Conservation (phyloP, 495 filamentous ascomycete genomes). For the Podospora pseudopauciseta region DNA sequence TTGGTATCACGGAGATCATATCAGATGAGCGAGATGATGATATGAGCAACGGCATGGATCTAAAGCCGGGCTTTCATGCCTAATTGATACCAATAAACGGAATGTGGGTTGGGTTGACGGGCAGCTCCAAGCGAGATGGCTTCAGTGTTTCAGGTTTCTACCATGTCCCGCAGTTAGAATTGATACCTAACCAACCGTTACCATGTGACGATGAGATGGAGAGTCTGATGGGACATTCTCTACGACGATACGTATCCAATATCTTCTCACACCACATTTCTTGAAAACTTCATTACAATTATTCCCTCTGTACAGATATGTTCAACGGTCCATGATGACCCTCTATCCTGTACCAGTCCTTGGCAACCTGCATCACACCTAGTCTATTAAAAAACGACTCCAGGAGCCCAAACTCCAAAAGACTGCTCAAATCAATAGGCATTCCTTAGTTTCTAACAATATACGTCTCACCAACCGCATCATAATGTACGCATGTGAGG, state of each 20-base stretch:
- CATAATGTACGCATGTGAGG: background rate
- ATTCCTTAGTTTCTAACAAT: background rate
- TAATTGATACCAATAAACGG: too few relatives aligned
- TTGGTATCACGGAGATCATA: background rate
- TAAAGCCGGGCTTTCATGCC: background rate
- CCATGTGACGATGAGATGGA: background rate
- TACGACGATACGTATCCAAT: too few relatives aligned
- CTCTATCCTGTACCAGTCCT: too few relatives aligned
- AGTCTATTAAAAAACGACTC: background rate
- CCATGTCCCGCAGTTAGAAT: background rate
- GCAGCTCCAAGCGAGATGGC: constrained; percentile 5
- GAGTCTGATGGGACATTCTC: too few relatives aligned
- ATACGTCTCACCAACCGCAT: background rate
- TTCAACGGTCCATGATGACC: too few relatives aligned
- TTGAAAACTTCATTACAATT: too few relatives aligned
- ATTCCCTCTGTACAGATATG: too few relatives aligned
- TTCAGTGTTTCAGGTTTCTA: background rate
- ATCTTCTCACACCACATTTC: too few relatives aligned
- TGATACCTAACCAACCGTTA: background rate
- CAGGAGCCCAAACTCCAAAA: background rate
- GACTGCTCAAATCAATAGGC: background rate
- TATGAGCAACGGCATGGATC: background rate
- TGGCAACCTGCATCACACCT: background rate
- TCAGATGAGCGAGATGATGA: background rate
- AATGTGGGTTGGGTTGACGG: background rate